Conservation (phyloP, 371 early-diverging fungal species). For the Entomophthora muscae region DNA sequence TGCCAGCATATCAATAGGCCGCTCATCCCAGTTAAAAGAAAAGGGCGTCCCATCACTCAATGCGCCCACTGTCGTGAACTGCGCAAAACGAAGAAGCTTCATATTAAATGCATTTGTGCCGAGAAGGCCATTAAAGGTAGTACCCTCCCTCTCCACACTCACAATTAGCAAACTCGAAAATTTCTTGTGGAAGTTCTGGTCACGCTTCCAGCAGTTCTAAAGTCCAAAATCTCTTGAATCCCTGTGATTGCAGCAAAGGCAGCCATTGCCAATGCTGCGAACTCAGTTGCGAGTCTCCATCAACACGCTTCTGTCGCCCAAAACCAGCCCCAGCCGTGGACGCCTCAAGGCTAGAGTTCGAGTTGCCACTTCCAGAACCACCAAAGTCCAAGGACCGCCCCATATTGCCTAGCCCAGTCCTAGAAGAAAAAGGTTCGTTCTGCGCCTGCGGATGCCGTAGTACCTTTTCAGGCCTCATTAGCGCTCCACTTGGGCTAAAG, state of each 20-base stretch:
- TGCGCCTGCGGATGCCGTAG: slow-evolving; percentile 5
- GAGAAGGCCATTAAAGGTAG: slow-evolving; percentile 13
- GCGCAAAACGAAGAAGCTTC: slow-evolving; percentile 51
- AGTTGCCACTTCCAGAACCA: neutral
- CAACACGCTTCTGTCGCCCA: slow-evolving; percentile 5
- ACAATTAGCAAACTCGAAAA: neutral
- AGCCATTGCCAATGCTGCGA: slow-evolving; percentile 8
- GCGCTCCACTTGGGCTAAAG: neutral
- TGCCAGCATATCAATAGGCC: slow-evolving; percentile 33
- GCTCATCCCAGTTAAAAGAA: slow-evolving; percentile 47
- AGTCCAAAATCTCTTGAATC: slow-evolving; percentile 6
- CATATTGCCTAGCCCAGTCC: neutral
- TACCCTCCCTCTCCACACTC: neutral
- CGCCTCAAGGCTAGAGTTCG: neutral
- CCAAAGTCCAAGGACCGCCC: neutral
- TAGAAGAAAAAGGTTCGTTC: neutral
- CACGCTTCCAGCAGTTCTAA: neutral
- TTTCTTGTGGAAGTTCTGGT: neutral
- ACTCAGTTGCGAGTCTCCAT: neutral
- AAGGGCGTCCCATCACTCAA: slow-evolving; percentile 62
- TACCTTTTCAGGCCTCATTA: neutral
- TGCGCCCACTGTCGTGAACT: slow-evolving; percentile 56
- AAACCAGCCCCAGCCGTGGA: too few species aligned
- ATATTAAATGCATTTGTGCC: slow-evolving; percentile 52
- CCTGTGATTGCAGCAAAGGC: slow-evolving; percentile 4